Evolutionary conservation across 106 monocot genomes (phyloP), one percentile per base, ranked within the genome.

Genomic region (Narthecium ossifragum): DNA sequence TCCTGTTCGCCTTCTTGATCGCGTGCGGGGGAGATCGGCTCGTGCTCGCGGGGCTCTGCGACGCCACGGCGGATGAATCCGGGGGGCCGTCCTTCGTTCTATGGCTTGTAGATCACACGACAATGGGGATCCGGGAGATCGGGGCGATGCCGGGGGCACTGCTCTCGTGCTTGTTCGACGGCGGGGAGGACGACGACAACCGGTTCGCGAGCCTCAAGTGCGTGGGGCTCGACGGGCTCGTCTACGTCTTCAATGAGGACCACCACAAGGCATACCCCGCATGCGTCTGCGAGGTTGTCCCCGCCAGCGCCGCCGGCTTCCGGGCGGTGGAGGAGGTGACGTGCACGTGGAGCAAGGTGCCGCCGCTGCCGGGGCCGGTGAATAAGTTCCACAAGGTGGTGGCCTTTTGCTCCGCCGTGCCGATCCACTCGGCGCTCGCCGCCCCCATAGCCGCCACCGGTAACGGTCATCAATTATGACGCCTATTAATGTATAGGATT

Each of bases 221-320:
- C 36, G 75, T 76, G 4, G 80, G 85, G 23, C 31, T 69, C 9
- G 85, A 77, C 43, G 80, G 85, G 8, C 23, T 70, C 31, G 69
- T 80, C 24, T 85, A 85, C 53, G 72, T 80, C 22, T 79, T 80
- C 61, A 85, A 80, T 41, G 85, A 80, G 65, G 73, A 79, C 40
- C 76, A 51, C 38, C 65, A 73, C 62, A 71, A 58, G 59, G 73
- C 33, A 1, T 85, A 76, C 65, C 85, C 80, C 1, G 67, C 71
- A 4, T 84, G 84, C 55, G 48, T 79, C 2, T 79, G 84, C 37
- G 54, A 72, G 71, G 32, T 84, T n/a, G n/a, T n/a, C n/a, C n/a
- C n/a, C n/a, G n/a, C n/a, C n/a, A n/a, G n/a, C n/a, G n/a, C n/a
- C n/a, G 3, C 24, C 26, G 37, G 14, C 28, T 52, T 17, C 49